phyloP scores from a whole-genome alignment of 352 stramenopile genomes.

The Aphanomyces astaci region DNA sequence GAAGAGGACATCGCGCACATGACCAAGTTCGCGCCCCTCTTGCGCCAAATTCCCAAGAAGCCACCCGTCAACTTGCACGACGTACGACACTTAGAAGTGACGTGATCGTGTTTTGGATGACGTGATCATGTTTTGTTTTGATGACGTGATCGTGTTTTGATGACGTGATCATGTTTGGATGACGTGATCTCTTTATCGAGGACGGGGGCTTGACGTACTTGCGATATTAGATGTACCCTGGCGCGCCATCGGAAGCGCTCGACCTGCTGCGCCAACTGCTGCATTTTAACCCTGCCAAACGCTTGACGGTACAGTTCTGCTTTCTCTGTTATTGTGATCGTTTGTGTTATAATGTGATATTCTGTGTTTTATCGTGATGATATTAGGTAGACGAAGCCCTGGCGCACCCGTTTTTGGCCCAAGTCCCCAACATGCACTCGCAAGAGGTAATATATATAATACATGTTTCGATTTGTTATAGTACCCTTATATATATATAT shows the following conservation, averaged over 20 bases:
- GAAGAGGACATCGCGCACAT: conserved; percentile 75
- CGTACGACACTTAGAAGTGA: no score
- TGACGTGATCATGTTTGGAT: no score
- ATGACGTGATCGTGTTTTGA: no score
- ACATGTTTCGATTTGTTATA: neutral
- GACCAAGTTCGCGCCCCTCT: neutral
- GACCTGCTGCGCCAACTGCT: conserved; percentile 15
- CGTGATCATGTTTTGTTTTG: no score
- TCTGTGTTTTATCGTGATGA: neutral
- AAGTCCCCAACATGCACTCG: conserved; percentile 7
- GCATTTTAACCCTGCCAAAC: conserved; percentile 19
- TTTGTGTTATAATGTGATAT: no score
- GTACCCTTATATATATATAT: no score
- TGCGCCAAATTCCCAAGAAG: conserved; percentile 17
- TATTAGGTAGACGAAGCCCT: conserved; percentile 13
- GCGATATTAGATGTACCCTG: conserved; percentile 22
- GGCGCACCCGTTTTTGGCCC: conserved; percentile 4
- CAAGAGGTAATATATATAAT: no score
- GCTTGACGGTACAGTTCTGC: conserved; percentile 14
- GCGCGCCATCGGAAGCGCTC: conserved; percentile 14
- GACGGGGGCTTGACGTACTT: no score
- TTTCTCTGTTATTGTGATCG: no score
- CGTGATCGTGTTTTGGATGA: no score
- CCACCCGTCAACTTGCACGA: conserved; percentile 1
- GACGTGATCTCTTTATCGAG: no score